Evolutionary conservation across 306 rosid genomes (phyloP).

Genomic region (Lathyrus aphaca): DNA sequence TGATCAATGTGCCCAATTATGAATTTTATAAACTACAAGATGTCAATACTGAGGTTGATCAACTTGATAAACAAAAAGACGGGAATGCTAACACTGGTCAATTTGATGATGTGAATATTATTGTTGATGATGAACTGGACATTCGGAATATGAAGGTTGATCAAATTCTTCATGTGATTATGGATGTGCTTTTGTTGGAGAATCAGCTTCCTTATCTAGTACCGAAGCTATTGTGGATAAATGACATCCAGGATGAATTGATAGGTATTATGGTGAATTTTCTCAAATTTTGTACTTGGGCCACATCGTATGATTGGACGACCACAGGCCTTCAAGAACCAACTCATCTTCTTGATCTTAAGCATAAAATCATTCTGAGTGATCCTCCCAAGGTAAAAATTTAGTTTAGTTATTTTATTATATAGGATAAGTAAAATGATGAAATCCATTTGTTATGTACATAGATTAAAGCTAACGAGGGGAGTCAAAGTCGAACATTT

Average conservation of each 20-base stretch:
- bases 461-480: no score
- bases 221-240: background rate
- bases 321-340: no score
- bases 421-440: no score
- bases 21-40: no score
- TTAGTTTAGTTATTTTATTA: no score
- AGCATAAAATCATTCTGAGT: background rate
- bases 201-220: no score
- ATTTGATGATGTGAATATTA: no score
- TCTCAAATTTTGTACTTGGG: background rate
- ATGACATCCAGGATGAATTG: background rate
- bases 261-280: background rate
- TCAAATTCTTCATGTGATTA: background rate
- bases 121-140: no score
- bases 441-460: no score
- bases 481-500: no score
- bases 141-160: background rate
- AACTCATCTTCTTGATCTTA: background rate
- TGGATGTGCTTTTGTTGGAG: slow-evolving; percentile 10
- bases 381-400: background rate
- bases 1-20: no score
- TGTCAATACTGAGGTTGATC: background rate
- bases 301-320: no score
- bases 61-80: background rate
- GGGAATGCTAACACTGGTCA: background rate